phyloP scores from a whole-genome alignment of 345 rosid species.

The Abelmoschus esculentus region DNA sequence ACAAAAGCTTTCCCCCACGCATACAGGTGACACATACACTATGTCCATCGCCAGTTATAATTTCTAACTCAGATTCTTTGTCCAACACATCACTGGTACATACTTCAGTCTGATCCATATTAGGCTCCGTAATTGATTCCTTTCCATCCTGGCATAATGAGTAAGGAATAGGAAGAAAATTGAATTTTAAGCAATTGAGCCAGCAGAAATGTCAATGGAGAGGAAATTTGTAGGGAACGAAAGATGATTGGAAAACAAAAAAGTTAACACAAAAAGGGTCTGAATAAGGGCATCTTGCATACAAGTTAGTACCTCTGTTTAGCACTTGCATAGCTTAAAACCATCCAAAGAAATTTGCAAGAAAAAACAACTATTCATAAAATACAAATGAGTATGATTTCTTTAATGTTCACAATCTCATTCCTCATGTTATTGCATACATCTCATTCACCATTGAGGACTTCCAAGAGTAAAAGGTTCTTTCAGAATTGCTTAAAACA shows the following conservation, averaged over 20 bases:
- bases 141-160: slow-evolving; percentile 8
- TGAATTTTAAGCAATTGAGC: background rate
- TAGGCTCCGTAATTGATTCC: background rate
- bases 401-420: background rate
- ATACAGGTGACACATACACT: slow-evolving; percentile 34
- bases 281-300: background rate
- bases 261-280: background rate
- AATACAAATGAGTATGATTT: background rate
- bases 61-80: background rate
- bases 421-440: background rate
- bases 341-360: slow-evolving; percentile 4
- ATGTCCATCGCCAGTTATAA: slow-evolving; percentile 12
- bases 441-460: background rate
- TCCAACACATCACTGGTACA: background rate
- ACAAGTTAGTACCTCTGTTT: background rate
- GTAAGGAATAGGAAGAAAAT: background rate
- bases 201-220: background rate
- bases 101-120: background rate
- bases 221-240: background rate
- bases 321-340: background rate
- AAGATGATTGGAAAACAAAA: background rate
- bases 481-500: background rate
- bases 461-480: background rate
- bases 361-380: background rate
- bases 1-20: slow-evolving; percentile 46